Evolutionary conservation across 495 filamentous ascomycete genomes (phyloP), one percentile per base, ranked within the genome.

Genomic region (Penicillium psychrofluorescens): DNA sequence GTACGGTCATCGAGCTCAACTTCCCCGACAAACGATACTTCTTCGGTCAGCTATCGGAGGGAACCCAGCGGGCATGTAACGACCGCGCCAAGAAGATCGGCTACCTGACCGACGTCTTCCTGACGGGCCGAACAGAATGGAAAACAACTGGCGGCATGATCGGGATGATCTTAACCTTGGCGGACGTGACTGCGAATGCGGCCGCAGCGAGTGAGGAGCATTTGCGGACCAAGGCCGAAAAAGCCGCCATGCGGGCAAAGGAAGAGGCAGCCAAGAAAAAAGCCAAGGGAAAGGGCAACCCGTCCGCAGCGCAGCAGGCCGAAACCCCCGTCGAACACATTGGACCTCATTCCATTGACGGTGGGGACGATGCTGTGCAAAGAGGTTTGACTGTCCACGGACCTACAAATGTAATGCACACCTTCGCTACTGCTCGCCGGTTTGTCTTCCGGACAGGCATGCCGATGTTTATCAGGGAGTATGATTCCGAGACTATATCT

Each of bases 391-490:
- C 74, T n/a, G 62, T 98, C 9, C 83, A 90, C 55, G 90, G 89
- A 8, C 75, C 82, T 7, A 72, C 75, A 43, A 95, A 95, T 60
- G 54, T 95, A 35, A 73, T 77, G 22, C 85, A 96, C 53, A 76
- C 78, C 1, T 56, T 98, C 33, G 90, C 89, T 29, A 86, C 87
- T 0, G 80, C 85, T n/a, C 76, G 92, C 33, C 66, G 80, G 29
- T 97, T 95, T 62, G 75, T 98, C n/a, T 91, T 97, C 56, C 73
- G 92, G 22, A 87, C 83, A 55, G 81, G 83, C 0, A 74, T 91
- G 57, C 88, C 89, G 1, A 35, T 95, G 2, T 64, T 57, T 14
- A 72, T 79, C 16, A 70, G 73, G 37, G 92, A 97, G 62, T 72
- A 85, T 43, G 68, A 67, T 32, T 44, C 65, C 14, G 72, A 74